phyloP scores from a whole-genome alignment of 148 eudicot species.

The Oxyria digyna region DNA sequence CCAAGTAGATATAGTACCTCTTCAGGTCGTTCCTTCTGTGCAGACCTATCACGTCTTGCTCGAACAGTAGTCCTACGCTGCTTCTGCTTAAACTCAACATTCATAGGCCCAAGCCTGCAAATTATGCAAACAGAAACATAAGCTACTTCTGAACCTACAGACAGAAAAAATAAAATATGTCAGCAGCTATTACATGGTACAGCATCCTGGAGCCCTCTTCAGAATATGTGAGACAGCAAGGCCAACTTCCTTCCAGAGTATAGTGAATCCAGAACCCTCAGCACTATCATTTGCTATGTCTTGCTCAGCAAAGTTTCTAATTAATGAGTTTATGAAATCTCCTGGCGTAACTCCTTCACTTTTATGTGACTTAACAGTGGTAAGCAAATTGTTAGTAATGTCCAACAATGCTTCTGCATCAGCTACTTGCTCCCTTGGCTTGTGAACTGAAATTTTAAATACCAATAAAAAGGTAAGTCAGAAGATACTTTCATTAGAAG shows the following conservation, averaged over 20 bases:
- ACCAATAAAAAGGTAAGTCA: neutral
- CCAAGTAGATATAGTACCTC: slow-evolving; percentile 34
- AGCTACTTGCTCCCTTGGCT: slow-evolving; percentile 88
- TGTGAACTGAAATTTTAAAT: slow-evolving; percentile 39
- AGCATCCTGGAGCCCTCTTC: slow-evolving; percentile 22
- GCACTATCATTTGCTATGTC: slow-evolving; percentile 2
- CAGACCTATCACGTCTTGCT: slow-evolving; percentile 28
- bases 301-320: slow-evolving; percentile 22
- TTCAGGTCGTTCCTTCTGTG: slow-evolving; percentile 66
- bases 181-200: slow-evolving; percentile 29
- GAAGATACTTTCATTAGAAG: neutral
- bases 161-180: neutral
- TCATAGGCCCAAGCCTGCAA: slow-evolving; percentile 59
- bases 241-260: slow-evolving; percentile 43
- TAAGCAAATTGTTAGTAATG: slow-evolving; percentile 24
- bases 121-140: slow-evolving; percentile 15
- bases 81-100: slow-evolving; percentile 20
- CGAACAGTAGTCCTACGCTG: slow-evolving; percentile 21
- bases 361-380: slow-evolving; percentile 23
- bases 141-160: slow-evolving; percentile 6
- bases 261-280: slow-evolving; percentile 6
- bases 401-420: slow-evolving; percentile 82
- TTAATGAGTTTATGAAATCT: slow-evolving; percentile 33
- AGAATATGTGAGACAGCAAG: slow-evolving; percentile 33
- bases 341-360: slow-evolving; percentile 36